A percentile compares a stretch with the other conserved stretches of the same genome.
Evolutionary conservation across 306 rosid species (phyloP).

Genomic region (Pterocarpus santalinus): DNA sequence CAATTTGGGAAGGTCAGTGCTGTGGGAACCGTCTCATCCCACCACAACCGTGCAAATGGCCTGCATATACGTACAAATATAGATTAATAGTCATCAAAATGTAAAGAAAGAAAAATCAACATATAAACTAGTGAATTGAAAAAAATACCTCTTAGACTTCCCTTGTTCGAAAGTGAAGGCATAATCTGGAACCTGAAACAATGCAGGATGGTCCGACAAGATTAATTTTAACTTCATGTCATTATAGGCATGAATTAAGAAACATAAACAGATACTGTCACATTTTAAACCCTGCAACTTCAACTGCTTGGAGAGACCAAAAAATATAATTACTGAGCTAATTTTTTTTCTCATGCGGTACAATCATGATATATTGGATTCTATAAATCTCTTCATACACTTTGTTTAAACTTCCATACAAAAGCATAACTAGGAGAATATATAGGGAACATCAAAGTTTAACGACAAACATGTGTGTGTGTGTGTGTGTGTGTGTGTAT

Average conservation of each 20-base stretch:
- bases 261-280: slow-evolving; percentile 26
- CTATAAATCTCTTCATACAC: slow-evolving; percentile 20
- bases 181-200: slow-evolving; percentile 79
- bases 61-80: slow-evolving; percentile 47
- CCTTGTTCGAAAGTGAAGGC: slow-evolving; percentile 76
- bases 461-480: background rate
- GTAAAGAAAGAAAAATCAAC: slow-evolving; percentile 31
- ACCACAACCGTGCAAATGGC: slow-evolving; percentile 96
- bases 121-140: slow-evolving; percentile 7
- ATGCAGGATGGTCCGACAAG: slow-evolving; percentile 15
- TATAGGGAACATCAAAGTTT: background rate
- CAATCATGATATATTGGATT: slow-evolving; percentile 8
- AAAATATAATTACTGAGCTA: slow-evolving; percentile 21
- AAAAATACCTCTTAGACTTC: slow-evolving; percentile 77
- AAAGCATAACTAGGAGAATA: slow-evolving; percentile 1
- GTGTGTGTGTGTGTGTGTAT: too few species aligned
- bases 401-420: slow-evolving; percentile 22
- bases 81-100: slow-evolving; percentile 23
- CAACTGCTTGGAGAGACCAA: slow-evolving; percentile 9
- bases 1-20: slow-evolving; percentile 77
- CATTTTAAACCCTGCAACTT: slow-evolving; percentile 12
- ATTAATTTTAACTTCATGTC: background rate
- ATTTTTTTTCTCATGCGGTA: background rate
- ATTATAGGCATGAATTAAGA: slow-evolving; percentile 9
- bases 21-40: slow-evolving; percentile 96